Evolutionary conservation across 2,329 filamentous ascomycete species (phyloP).

Genomic region (Botryotinia narcissicola): DNA sequence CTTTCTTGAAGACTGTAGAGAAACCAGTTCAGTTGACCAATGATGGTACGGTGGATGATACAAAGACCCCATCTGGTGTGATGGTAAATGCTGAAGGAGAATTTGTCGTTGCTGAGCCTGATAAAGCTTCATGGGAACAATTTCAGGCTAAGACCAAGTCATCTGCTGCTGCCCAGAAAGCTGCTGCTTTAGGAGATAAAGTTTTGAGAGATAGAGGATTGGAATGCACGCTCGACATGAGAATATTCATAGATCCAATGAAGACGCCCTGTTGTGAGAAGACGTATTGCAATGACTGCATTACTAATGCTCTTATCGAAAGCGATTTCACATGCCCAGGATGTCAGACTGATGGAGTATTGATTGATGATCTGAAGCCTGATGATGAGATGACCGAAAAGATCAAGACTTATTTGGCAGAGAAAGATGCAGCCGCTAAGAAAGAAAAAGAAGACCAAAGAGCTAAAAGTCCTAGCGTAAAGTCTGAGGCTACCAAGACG

Average conservation of each 20-base stretch:
- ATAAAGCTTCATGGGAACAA: constrained; percentile 94
- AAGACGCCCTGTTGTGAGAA: constrained; percentile 98
- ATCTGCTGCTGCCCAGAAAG: constrained; percentile 77
- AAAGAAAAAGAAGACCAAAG: constrained; percentile 42
- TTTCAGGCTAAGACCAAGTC: constrained; percentile 93
- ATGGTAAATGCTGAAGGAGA: constrained; percentile 98
- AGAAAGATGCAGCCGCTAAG: constrained; percentile 46
- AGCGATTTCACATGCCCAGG: constrained; percentile 95
- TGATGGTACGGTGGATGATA: constrained; percentile 73
- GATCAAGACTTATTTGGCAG: constrained; percentile 71
- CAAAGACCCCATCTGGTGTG: constrained; percentile 79
- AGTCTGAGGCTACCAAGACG: constrained; percentile 27
- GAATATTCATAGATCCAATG: constrained; percentile 97
- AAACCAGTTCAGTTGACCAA: constrained; percentile 76
- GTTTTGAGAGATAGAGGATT: constrained; percentile 84
- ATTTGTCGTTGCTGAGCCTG: constrained; percentile 93
- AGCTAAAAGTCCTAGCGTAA: constrained; percentile 48
- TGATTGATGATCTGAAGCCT: constrained; percentile 84
- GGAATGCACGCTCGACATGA: constrained; percentile 94
- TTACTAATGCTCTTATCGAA: constrained; percentile 97
- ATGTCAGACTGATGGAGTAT: constrained; percentile 84
- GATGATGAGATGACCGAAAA: constrained; percentile 77
- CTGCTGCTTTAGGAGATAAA: constrained; percentile 73
- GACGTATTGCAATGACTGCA: constrained; percentile 99
- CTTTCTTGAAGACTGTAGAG: constrained; percentile 92